Base-by-base conservation (phyloP, 106 monocot genomes). In the Allium cepa region DNA sequence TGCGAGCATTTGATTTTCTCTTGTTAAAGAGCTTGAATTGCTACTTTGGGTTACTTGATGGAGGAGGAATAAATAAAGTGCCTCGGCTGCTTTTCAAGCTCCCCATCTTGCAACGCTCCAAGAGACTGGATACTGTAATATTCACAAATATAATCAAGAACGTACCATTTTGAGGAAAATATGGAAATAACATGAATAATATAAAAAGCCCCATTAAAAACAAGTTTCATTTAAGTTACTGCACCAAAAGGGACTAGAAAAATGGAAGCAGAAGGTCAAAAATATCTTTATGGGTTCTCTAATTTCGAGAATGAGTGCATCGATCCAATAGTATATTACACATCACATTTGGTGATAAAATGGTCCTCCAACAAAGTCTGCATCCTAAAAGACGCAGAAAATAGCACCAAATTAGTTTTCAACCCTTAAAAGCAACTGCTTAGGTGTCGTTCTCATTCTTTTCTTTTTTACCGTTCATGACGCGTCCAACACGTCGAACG, bases 221-320 rank as follows among this genome's bases (percentile, higher is more conserved):
- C 16, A 77, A 26, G 7, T 62, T 11, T 16, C 7, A 59, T 65
- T 14, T n/a, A n/a, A n/a, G n/a, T n/a, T n/a, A n/a, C n/a, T n/a
- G n/a, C n/a, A n/a, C n/a, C n/a, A n/a, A n/a, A n/a, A n/a, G n/a
- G n/a, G n/a, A n/a, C 92, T 92, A 90, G 58, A 99, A 74, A 90
- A 90, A 99, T 45, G 97, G 90, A 59, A 87, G 77, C 72, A 99
- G 90, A 71, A 92, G 83, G 66, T 92, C 97, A 75, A 99, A 99
- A 60, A 99, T 99, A 65, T 99, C 92, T 71, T 99, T 99, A 68
- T 99, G 97, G 73, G 87, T 92, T 81, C 90, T 99, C 80, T 99
- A 92, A 51, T 86, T 80, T 67, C 79, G 56, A 75, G 87, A 90
- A 75, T 99, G 97, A 71, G 93, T 92, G 62, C 92, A 99, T 76